phyloP scores from a whole-genome alignment of 2,329 filamentous ascomycete genomes.

The Trichophyton rubrum region DNA sequence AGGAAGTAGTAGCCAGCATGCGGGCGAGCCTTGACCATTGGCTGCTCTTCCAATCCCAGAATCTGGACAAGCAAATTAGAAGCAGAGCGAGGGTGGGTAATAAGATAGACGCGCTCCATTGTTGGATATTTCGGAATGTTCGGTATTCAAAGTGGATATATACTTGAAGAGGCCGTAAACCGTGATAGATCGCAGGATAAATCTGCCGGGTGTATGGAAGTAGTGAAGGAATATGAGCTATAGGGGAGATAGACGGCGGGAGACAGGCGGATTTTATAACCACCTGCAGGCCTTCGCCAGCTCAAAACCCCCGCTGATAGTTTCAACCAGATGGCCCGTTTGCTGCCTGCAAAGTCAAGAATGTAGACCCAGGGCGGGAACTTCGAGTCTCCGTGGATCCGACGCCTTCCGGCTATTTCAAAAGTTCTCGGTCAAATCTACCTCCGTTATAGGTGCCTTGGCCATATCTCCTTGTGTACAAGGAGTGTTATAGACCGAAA shows the following conservation, averaged over 20 bases:
- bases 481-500: background rate
- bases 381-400: background rate
- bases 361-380: too few relatives aligned
- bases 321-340: background rate
- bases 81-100: constrained; percentile 22
- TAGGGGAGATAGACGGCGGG: background rate
- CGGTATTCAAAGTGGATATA: background rate
- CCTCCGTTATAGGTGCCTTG: background rate
- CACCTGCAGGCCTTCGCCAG: background rate
- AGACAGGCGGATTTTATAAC: background rate
- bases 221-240: background rate
- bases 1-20: constrained; percentile 23
- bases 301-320: background rate
- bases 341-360: background rate
- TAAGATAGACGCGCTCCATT: constrained; percentile 14
- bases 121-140: background rate
- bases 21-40: constrained; percentile 14
- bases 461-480: background rate
- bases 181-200: background rate
- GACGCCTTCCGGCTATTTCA: background rate
- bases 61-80: constrained; percentile 24
- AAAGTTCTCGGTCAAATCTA: background rate
- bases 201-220: background rate
- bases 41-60: constrained; percentile 21
- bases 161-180: background rate